Percentiles rank a stretch among this genome's conserved stretches.
Evolutionary conservation across 441 rosid species (phyloP).

Genomic region (Kokia cookei): DNA sequence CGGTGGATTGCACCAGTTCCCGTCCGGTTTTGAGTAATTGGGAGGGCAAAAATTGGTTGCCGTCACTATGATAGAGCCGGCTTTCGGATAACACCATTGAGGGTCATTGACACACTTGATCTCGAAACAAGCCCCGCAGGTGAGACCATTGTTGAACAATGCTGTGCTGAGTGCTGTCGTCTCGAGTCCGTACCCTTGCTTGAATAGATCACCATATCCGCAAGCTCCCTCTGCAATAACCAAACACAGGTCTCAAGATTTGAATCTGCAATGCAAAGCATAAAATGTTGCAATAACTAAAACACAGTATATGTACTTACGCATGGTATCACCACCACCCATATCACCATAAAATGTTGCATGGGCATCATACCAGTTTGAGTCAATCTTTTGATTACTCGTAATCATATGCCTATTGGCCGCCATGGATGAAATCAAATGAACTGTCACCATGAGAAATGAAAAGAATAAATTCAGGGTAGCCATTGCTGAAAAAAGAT

Average conservation of each 20-base stretch:
- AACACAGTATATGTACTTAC: slow-evolving; percentile 5
- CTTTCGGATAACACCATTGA: slow-evolving; percentile 40
- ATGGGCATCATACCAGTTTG: slow-evolving; percentile 21
- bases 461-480: not conserved
- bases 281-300: too few relatives aligned
- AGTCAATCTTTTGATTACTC: not conserved
- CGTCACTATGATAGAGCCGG: slow-evolving; percentile 36
- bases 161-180: slow-evolving; percentile 61
- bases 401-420: too few relatives aligned
- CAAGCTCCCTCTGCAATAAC: slow-evolving; percentile 48
- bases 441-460: not conserved
- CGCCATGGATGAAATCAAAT: not conserved
- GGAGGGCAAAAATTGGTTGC: slow-evolving; percentile 73
- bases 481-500: slow-evolving; percentile 6
- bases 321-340: slow-evolving; percentile 13
- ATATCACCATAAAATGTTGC: slow-evolving; percentile 26
- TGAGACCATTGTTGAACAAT: slow-evolving; percentile 42
- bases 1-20: slow-evolving; percentile 59
- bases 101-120: slow-evolving; percentile 34
- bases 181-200: slow-evolving; percentile 48
- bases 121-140: slow-evolving; percentile 60
- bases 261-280: too few relatives aligned
- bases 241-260: not conserved
- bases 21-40: slow-evolving; percentile 8
- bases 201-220: slow-evolving; percentile 42